A percentile compares a stretch with the other conserved stretches of the same genome.
Conservation (phyloP, 768 basidiomycete genomes). For the Lactifluus hygrophoroides region DNA sequence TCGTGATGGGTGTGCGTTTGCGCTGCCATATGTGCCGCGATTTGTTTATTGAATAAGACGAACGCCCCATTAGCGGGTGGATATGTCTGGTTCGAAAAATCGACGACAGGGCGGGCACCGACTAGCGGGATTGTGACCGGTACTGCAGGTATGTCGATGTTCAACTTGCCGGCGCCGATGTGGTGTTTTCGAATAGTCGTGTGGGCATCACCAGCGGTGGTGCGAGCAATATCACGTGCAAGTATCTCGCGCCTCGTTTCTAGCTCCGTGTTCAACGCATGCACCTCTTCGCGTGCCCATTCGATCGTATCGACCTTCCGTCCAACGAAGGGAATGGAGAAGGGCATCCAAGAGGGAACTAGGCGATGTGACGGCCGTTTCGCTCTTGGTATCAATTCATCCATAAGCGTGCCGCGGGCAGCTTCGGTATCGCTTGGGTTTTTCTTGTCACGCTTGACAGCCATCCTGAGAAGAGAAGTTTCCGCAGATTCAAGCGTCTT, state of each 20-base stretch:
- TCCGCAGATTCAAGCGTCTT: constrained; percentile 83
- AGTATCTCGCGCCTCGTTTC: constrained; percentile 24
- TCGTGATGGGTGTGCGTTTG: constrained; percentile 70
- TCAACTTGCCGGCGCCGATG: constrained; percentile 22
- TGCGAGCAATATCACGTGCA: constrained; percentile 24
- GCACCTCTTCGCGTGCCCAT: constrained; percentile 76
- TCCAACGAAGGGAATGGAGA: constrained; percentile 60
- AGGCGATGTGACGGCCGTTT: constrained; percentile 78
- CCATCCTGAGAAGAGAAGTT: constrained; percentile 65
- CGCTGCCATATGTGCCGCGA: constrained; percentile 82
- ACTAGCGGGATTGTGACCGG: constrained; percentile 11
- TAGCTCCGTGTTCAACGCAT: constrained; percentile 28
- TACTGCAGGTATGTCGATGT: constrained; percentile 12
- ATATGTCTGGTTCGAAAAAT: constrained; percentile 25
- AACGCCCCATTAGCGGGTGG: constrained; percentile 54
- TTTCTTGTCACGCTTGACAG: constrained; percentile 56
- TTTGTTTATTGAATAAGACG: constrained; percentile 89
- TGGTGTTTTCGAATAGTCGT: constrained; percentile 17
- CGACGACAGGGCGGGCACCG: constrained; percentile 12
- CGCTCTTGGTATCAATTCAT: constrained; percentile 51
- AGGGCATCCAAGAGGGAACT: constrained; percentile 38
- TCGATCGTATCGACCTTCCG: constrained; percentile 93
- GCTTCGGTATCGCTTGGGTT: constrained; percentile 29
- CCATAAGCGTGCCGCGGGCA: constrained; percentile 22
- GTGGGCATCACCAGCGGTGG: constrained; percentile 20